Evolutionary conservation across 176 grass and related monocot species (phyloP), one percentile per base, ranked within the genome.

Genomic region (Cenchrus fungigraminus): DNA sequence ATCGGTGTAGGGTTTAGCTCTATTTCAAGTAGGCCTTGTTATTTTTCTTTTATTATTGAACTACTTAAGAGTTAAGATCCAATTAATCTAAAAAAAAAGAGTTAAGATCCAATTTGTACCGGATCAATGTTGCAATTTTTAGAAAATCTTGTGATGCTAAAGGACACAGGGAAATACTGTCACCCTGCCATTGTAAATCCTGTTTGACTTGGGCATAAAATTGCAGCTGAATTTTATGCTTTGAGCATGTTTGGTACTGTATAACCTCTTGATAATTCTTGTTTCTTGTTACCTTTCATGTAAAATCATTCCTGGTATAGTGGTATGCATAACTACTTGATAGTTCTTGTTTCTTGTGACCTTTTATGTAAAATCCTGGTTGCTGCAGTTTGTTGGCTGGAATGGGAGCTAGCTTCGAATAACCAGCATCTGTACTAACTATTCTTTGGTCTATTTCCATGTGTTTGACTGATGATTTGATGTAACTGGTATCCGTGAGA

Each of bases 1-100:
- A 46, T 81, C 68, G 46, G 43, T 77, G 66, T 86, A 89, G 59
- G 82, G 60, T 80, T 78, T 85, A 89, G 82, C 20, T 92, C 43
- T 65, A 71, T 83, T 75, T 71, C 40, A 4, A 60, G 42, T 60
- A 89, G 44, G 47, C 74, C 70, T 22, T 86, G 42, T 81, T 76
- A 34, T 17, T 74, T 14, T 76, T 51, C n/a, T 82, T 78, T 67
- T 32, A 40, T 50, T 13, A 8, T 71, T 51, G 72, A 86, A 89
- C 67, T 83, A 43, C 78, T 82, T 78, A 81, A 28, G 64, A 69
- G 62, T 82, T 78, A 81, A 28, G 64, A 69, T 68, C 49, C 80
- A 75, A 90, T 81, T 71, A 25, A 25, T 25, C 25, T 25, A 25
- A 25, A 25, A 25, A 25, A 25, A 25, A 81, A 25, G 25, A 25